Evolutionary conservation across 2,329 filamentous ascomycete species (phyloP).

Genomic region (Trichoderma koningii): DNA sequence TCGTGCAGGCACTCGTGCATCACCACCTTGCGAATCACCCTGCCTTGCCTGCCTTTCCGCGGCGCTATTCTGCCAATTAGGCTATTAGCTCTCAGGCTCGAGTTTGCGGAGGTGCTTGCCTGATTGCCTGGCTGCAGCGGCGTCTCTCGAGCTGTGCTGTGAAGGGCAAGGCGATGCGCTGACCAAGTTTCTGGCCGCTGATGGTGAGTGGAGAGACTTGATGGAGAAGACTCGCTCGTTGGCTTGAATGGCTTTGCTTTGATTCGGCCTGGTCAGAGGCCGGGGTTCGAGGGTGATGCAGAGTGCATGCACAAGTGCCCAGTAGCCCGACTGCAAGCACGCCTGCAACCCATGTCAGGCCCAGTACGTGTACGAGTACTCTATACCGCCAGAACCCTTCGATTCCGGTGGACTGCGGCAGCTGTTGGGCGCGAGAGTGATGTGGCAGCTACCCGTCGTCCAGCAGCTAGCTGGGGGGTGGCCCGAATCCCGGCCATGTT

Average conservation of each 20-base stretch:
- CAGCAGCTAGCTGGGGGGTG: not conserved
- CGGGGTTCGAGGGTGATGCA: slow-evolving; percentile 18
- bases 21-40: not conserved
- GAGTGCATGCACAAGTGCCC: slow-evolving; percentile 20
- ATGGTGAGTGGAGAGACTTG: slow-evolving; percentile 4
- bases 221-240: too few relatives aligned
- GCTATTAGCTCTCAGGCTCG: slow-evolving; percentile 1
- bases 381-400: not conserved
- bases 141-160: not conserved
- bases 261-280: not conserved
- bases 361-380: not conserved
- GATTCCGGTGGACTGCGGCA: not conserved
- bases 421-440: not conserved
- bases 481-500: not conserved
- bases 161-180: slow-evolving; percentile 19
- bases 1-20: not conserved
- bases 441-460: slow-evolving; percentile 16
- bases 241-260: too few relatives aligned
- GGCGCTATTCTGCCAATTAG: slow-evolving; percentile 9
- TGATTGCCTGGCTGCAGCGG: slow-evolving; percentile 1
- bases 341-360: not conserved
- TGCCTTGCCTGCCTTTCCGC: not conserved
- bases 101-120: slow-evolving; percentile 21
- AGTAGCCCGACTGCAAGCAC: not conserved
- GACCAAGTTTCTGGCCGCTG: slow-evolving; percentile 3